Evolutionary conservation across 129 eudicot species (phyloP).

Genomic region (Mikania micrantha): DNA sequence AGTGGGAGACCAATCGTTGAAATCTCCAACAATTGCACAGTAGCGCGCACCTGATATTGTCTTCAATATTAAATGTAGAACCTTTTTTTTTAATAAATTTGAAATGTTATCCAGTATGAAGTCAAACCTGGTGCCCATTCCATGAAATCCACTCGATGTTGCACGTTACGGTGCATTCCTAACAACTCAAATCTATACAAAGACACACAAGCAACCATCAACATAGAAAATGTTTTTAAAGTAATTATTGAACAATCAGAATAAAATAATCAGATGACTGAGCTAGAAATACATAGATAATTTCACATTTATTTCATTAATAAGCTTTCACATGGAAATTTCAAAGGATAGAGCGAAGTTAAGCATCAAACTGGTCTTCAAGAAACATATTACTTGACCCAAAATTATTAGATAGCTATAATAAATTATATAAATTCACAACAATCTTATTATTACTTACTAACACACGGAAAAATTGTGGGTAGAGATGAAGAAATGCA

Average conservation of each 20-base stretch:
- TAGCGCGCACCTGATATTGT: conserved; percentile 79
- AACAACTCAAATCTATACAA: conserved; percentile 57
- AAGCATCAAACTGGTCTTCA: background rate
- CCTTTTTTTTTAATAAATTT: background rate
- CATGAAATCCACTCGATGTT: conserved; percentile 91
- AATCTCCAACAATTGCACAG: conserved; percentile 88
- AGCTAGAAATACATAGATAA: background rate
- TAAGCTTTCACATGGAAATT: background rate
- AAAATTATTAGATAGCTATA: background rate
- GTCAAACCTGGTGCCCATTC: conserved; percentile 99
- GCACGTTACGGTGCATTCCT: conserved; percentile 87
- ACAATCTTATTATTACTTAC: background rate
- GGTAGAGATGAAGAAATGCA: background rate
- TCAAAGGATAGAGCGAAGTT: background rate
- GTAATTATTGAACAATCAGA: background rate
- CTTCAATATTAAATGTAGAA: conserved; percentile 6
- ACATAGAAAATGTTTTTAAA: background rate
- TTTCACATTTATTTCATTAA: background rate
- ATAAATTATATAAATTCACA: background rate
- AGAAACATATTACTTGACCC: background rate
- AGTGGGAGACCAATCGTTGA: conserved; percentile 93
- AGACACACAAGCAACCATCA: background rate
- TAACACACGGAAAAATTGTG: background rate
- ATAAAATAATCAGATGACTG: background rate
- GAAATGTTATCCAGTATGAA: background rate